Percentiles rank a stretch among this genome's conserved stretches.
These are phyloP conservation scores for Lichina pygmaea DNA, from an alignment of 495 filamentous ascomycete genomes.

Conservation along the genomic window DNA sequence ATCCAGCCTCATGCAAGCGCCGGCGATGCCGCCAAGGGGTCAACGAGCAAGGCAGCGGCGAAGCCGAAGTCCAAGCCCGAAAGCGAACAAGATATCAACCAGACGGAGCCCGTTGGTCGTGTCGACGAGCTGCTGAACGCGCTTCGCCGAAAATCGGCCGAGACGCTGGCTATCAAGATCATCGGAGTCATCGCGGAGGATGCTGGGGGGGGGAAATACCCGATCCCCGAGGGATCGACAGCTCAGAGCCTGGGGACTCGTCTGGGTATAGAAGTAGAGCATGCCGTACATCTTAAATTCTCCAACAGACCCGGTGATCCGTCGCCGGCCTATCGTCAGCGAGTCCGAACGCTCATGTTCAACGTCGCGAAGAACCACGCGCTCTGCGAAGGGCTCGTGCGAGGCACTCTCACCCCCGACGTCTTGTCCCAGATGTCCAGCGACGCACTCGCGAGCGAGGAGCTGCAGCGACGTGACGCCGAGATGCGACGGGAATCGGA, in stretches of 20 bases:
- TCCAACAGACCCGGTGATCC: constrained; percentile 22
- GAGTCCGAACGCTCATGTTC: constrained; percentile 37
- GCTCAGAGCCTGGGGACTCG: constrained; percentile 23
- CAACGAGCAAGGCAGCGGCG: too few relatives aligned
- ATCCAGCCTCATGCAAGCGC: too few relatives aligned
- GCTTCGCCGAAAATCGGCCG: constrained; percentile 16
- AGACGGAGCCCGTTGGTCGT: constrained; percentile 1
- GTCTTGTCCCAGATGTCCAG: constrained; percentile 59
- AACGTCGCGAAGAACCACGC: constrained; percentile 72
- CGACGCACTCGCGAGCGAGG: constrained; percentile 75
- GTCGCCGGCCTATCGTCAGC: constrained; percentile 23
- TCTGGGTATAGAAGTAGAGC: constrained; percentile 48
- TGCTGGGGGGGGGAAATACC: constrained; percentile 16
- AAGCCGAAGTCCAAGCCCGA: too few relatives aligned
- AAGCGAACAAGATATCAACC: neutral
- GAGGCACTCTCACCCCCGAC: constrained; percentile 35
- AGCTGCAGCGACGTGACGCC: constrained; percentile 54
- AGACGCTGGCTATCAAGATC: constrained; percentile 18
- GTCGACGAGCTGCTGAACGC: constrained; percentile 6
- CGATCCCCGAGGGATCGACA: constrained; percentile 23
- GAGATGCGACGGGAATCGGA: constrained; percentile 54
- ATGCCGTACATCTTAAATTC: constrained; percentile 31
- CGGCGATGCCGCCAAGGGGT: too few relatives aligned
- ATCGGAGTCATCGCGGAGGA: constrained; percentile 12
- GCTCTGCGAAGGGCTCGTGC: constrained; percentile 49